Evolutionary conservation across 805 yeast genomes (phyloP), one percentile per base, ranked within the genome.

Genomic region (Maudiozyma serrabonitensis): DNA sequence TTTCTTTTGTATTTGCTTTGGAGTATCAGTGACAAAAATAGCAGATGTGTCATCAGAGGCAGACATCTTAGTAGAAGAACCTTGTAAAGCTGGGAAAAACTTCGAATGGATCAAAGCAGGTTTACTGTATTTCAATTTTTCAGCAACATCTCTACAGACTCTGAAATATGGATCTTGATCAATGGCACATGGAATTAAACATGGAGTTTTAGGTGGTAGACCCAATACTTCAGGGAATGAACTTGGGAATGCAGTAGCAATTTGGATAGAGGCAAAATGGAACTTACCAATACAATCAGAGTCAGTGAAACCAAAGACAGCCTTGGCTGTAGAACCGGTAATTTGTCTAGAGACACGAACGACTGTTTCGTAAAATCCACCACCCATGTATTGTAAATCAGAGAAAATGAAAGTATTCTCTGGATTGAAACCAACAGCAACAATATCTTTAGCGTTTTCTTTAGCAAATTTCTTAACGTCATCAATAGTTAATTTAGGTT

Each of bases 111-210:
- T 75, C 64, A 93, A 77, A 9, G 96, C 81, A 18, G 98, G 98
- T 70, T 93, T 93, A 54, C 89, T 73, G 66, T 78, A 95, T 68
- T 84, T 85, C 66, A 93, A 78, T 69, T 91, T 93, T 62, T 82
- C 89, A 11, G 99, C 97, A 56, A 93, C 99, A 67, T 93, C 99
- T 71, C 99, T 79, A 69, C 96, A 87, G 21, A 93, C 95, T 70
- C 99, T 79, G 75, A 93, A 93, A 69, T 93, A 93, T 31, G 99
- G 98, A 69, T 93, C 99, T 74, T 91, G 99, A 67, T 93, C 99
- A 66, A 93, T 93, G 45, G 99, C 99, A 76, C 99, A 93, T 39
- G 99, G 99, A 68, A 93, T 93, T 68, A 93, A 75, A 69, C 96
- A 88, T 54, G 96, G 98, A 0, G 97, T 88, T 72, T 90, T 93